A percentile compares a stretch with the other conserved stretches of the same genome.
Conservation (phyloP, 768 basidiomycete species). For the Amanita fuliginea region DNA sequence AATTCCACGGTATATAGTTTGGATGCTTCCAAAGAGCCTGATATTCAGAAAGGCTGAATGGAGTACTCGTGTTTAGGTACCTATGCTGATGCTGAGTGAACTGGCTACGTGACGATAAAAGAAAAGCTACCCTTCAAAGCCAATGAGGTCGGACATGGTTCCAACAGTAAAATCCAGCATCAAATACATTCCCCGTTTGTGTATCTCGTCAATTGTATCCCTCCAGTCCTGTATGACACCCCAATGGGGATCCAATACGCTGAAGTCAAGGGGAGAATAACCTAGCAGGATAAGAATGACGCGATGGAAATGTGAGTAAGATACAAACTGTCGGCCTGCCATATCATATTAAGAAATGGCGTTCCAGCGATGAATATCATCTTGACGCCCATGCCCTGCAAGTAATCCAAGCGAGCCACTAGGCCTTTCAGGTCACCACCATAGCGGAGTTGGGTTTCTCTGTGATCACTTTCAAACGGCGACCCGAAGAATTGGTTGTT, state of each 20-base stretch:
- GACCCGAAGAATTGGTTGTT: constrained; percentile 88
- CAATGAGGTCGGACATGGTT: constrained; percentile 83
- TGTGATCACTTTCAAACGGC: constrained; percentile 72
- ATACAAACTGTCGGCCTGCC: constrained; percentile 87
- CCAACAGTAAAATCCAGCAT: constrained; percentile 94
- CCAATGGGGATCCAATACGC: constrained; percentile 87
- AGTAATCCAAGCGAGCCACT: constrained; percentile 66
- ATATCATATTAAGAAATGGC: constrained; percentile 90
- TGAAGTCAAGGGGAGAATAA: constrained; percentile 90
- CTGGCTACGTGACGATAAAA: not conserved
- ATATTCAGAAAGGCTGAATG: constrained; percentile 72
- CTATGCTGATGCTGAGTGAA: constrained; percentile 24
- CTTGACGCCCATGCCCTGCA: constrained; percentile 79
- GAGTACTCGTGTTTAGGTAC: constrained; percentile 68
- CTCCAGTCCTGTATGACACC: constrained; percentile 78
- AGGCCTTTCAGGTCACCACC: constrained; percentile 87
- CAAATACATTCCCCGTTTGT: constrained; percentile 79
- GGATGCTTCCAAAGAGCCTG: constrained; percentile 65
- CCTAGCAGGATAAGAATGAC: constrained; percentile 31
- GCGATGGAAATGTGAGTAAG: not conserved
- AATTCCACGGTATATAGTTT: constrained; percentile 73
- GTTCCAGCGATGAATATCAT: constrained; percentile 90
- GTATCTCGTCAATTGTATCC: constrained; percentile 61
- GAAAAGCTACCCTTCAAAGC: constrained; percentile 56
- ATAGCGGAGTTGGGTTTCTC: constrained; percentile 81